Evolutionary conservation across 2,329 filamentous ascomycete genomes (phyloP), one percentile per base, ranked within the genome.

Genomic region (Neonectria punicea): DNA sequence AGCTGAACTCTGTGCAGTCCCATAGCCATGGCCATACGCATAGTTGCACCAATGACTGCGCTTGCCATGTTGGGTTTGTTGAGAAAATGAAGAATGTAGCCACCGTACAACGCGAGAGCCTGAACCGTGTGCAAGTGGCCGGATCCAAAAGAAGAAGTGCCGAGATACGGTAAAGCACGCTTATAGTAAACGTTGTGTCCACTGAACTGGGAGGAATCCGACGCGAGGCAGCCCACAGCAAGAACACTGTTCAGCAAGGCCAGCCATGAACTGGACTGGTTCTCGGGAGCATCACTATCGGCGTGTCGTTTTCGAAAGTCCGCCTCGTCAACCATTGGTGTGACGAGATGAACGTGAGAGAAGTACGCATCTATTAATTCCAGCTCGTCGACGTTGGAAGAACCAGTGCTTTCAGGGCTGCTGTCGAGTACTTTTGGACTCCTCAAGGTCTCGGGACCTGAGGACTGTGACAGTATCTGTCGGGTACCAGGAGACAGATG

Each of bases 61-160:
- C 92, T 91, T 32, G 90, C 91, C 81, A 92, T 90, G 73, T 92
- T 92, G 2, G 91, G 90, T 41, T 90, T 84, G 78, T 92, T 92
- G 71, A 91, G 87, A 74, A 93, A 93, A 77, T 93, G 91, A 61
- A 92, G 86, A 75, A 93, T 93, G 79, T 89, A 91, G 25, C 91
- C 91, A 49, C 90, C 90, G 75, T 92, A 88, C 39, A 93, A 83
- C 4, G 88, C 87, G 18, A 93, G 77, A 2, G 90, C 88, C 76
- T 93, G 91, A 3, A 93, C 85, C 0, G 88, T 90, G 76, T 93
- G 90, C 18, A 93, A 50, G 25, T 68, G 68, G 44, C 70, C 73
- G 28, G 65, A 90, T 5, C 89, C 90, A 62, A 93, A 87, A 20
- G 87, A 87, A 68, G 92, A 90, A 66, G 93, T 81, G 9, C 84